Evolutionary conservation across 2,329 filamentous ascomycete species (phyloP), one percentile per base, ranked within the genome.

Genomic region (Trichothecium roseum): DNA sequence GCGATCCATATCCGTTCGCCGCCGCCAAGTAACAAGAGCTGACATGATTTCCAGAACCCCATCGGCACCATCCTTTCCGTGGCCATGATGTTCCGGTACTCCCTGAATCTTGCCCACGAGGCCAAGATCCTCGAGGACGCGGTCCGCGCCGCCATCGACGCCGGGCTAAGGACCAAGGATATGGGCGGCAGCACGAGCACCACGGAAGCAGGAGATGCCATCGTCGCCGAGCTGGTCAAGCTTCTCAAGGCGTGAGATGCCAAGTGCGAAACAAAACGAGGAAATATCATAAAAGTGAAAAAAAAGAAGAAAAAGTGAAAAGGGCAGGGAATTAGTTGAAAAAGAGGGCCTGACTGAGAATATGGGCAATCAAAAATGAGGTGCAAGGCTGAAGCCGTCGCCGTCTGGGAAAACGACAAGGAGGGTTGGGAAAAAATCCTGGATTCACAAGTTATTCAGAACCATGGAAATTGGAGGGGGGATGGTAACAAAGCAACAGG

Each of bases 71-170:
- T 96, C 44, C 74, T 96, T 30, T 94, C 87, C 10, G 73, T 94
- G 12, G 86, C 86, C 51, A 94, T 96, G 87, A 84, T 98, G 81
- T 73, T 95, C 52, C 81, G 86, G 54, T 96, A 95, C 69, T 94
- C 87, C 12, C 74, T 96, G 40, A 77, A 78, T 51, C 74, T 88
- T 45, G 78, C 82, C 20, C 69, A 76, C 34, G 81, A 95, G 60
- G 83, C 88, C 24, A 71, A 74, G 41, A 76, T 79, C 34, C 76
- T 95, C 43, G 87, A 95, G 63, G 71, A 78, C 40, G 87, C 88
- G 4, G 87, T 94, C 34, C 74, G 75, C 54, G 74, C 71, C 37
- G 81, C 84, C 35, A 81, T 95, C 43, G 87, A 95, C 56, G 72
- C 67, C 37, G 85, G 85, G 26, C 60, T 88, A 32, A 70, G 78